A percentile compares a stretch with the other conserved stretches of the same genome.
These are phyloP conservation scores for Stephanodiscus triporus DNA, from an alignment of 108 stramenopile species.

Conservation along the genomic window DNA sequence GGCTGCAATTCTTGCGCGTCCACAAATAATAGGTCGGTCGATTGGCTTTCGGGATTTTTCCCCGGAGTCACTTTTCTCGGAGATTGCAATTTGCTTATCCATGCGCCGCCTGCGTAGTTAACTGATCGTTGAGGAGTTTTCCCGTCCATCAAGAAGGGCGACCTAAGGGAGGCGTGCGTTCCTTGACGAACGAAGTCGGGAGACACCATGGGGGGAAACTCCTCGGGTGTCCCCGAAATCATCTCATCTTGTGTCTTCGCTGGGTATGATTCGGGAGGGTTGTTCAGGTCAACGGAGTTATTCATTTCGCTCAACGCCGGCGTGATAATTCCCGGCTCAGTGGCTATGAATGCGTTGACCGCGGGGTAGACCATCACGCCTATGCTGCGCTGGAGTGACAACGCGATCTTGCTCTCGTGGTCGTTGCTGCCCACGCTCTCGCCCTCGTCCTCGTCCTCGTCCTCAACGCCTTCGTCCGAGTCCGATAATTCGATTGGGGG, in stretches of 20 bases:
- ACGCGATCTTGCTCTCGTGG: constrained; percentile 55
- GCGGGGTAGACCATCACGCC: constrained; percentile 83
- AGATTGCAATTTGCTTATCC: constrained; percentile 39
- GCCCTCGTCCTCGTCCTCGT: constrained; percentile 3
- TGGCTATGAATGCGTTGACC: constrained; percentile 78
- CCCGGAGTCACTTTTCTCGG: constrained; percentile 22
- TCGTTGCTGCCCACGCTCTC: constrained; percentile 48
- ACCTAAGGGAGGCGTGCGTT: not conserved
- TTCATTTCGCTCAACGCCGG: constrained; percentile 82
- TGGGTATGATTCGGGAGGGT: constrained; percentile 34
- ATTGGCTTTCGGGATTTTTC: constrained; percentile 27
- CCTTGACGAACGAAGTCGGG: constrained; percentile 37
- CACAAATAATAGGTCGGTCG: constrained; percentile 63
- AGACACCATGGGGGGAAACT: constrained; percentile 33
- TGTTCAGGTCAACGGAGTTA: constrained; percentile 59
- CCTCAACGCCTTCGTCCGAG: constrained; percentile 30
- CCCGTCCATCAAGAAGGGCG: constrained; percentile 2
- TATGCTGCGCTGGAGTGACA: constrained; percentile 76
- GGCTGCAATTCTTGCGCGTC: constrained; percentile 67
- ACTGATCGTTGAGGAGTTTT: constrained; percentile 49
- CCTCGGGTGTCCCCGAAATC: not conserved
- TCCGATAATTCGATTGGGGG: constrained; percentile 65
- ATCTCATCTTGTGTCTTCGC: constrained; percentile 22
- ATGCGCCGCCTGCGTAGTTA: constrained; percentile 51
- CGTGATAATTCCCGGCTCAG: constrained; percentile 80